Evolutionary conservation across 441 rosid species (phyloP), one percentile per base, ranked within the genome.

Genomic region (Croton laevigatus): DNA sequence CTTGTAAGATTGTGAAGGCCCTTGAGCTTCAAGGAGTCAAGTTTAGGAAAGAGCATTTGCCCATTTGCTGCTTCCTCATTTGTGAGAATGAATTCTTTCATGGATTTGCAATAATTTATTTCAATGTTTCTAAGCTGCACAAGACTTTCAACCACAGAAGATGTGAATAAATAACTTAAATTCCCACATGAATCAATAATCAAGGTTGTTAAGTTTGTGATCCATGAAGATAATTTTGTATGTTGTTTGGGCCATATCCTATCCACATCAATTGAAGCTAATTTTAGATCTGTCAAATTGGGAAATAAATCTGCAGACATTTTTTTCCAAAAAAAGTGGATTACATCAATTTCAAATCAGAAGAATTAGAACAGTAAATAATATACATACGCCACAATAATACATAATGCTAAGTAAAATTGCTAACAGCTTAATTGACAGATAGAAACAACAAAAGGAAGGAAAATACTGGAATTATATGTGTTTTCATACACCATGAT

Each of bases 1-100:
- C 66, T 74, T 57, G 16, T 48, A 19, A 74, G 63, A 2, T 62
- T 70, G 3, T 72, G 59, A 49, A 79, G 77, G 62, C 48, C 38
- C 20, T 20, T 22, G 16, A 79, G 70, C 34, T 1, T 2, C 6
- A 79, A 32, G 36, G 0, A 2, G 0, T 48, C 58, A 40, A 74
- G 49, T 13, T 46, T 62, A 3, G 59, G 65, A 7, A 69, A 48
- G 4, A 27, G 5, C 10, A 63, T 6, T 49, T 36, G 8, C 52
- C 44, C 23, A 4, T n/a, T 48, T 36, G 10, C 61, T 4, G 13
- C 12, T 71, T 32, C 54, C n/a, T 11, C 38, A 10, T 44, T 65
- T 37, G 37, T 20, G 27, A 22, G 20, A 4, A 66, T 23, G 16
- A 75, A n/a, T 61, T 59, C 61, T 45, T 45, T 55, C 63, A 71